A percentile compares a stretch with the other conserved stretches of the same genome.
phyloP scores from a whole-genome alignment of 2,329 filamentous ascomycete genomes.

The Thelonectria rubi region DNA sequence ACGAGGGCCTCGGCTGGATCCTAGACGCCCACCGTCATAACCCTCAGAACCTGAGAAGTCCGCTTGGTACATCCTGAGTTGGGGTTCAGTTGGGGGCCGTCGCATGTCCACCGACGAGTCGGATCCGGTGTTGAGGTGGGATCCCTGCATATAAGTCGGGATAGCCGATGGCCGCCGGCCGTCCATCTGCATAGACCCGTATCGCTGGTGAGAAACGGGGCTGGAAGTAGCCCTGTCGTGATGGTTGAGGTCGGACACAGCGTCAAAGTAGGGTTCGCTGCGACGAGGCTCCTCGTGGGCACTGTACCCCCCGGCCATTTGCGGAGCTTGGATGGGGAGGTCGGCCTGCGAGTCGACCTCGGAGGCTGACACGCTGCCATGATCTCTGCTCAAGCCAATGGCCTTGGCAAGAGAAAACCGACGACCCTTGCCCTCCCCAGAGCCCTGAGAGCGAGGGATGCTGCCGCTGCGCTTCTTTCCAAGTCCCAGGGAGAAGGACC shows the following conservation, averaged over 20 bases:
- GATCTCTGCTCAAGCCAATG: constrained; percentile 68
- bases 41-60: constrained; percentile 55
- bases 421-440: constrained; percentile 66
- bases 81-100: constrained; percentile 51
- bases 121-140: constrained; percentile 60
- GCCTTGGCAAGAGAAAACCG: constrained; percentile 77
- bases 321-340: constrained; percentile 60
- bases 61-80: constrained; percentile 55
- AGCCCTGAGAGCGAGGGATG: constrained; percentile 64
- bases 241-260: constrained; percentile 49
- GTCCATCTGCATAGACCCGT: constrained; percentile 53
- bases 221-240: constrained; percentile 48
- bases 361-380: constrained; percentile 56
- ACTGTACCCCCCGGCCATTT: constrained; percentile 45
- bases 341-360: constrained; percentile 61
- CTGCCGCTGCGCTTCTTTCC: constrained; percentile 77
- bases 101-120: constrained; percentile 63
- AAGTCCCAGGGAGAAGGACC: constrained; percentile 75
- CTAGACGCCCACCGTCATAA: constrained; percentile 52
- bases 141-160: constrained; percentile 57
- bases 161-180: constrained; percentile 53
- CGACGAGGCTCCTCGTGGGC: constrained; percentile 48
- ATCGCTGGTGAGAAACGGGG: constrained; percentile 54
- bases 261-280: constrained; percentile 53
- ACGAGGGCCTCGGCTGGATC: constrained; percentile 51